A percentile compares a stretch with the other conserved stretches of the same genome.
These are phyloP conservation scores for Crithidia bombi DNA, from an alignment of 208 protist genomes.

Conservation along the genomic window DNA sequence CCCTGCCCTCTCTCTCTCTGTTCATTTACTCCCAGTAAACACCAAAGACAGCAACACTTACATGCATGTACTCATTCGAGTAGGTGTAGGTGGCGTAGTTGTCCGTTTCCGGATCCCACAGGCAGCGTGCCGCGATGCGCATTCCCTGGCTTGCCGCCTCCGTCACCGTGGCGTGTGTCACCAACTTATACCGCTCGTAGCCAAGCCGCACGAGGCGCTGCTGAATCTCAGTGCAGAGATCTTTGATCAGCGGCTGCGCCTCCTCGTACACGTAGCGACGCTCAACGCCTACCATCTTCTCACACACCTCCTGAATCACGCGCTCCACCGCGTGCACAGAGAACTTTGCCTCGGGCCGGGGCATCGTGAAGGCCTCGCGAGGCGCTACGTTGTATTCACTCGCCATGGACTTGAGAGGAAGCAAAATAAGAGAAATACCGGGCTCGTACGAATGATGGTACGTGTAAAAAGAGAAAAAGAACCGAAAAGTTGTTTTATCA, in stretches of 20 bases:
- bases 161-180: constrained; percentile 84
- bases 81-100: constrained; percentile 87
- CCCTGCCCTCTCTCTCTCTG: background rate
- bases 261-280: constrained; percentile 79
- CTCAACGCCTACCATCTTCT: constrained; percentile 64
- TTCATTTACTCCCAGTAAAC: constrained; percentile 81
- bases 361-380: constrained; percentile 72
- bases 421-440: constrained; percentile 14
- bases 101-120: constrained; percentile 93
- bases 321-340: constrained; percentile 77
- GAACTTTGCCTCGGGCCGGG: constrained; percentile 74
- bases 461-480: constrained; percentile 6
- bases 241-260: constrained; percentile 79
- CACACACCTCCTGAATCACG: constrained; percentile 78
- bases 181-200: constrained; percentile 92
- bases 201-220: constrained; percentile 86
- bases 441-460: no score
- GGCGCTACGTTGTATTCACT: constrained; percentile 53
- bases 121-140: constrained; percentile 80
- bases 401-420: constrained; percentile 20
- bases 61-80: constrained; percentile 78
- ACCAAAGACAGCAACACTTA: constrained; percentile 74
- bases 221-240: constrained; percentile 89
- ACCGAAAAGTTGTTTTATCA: background rate
- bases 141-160: constrained; percentile 88